Evolutionary conservation across 257 asterid species (phyloP).

Genomic region (Forsythia viridissima): DNA sequence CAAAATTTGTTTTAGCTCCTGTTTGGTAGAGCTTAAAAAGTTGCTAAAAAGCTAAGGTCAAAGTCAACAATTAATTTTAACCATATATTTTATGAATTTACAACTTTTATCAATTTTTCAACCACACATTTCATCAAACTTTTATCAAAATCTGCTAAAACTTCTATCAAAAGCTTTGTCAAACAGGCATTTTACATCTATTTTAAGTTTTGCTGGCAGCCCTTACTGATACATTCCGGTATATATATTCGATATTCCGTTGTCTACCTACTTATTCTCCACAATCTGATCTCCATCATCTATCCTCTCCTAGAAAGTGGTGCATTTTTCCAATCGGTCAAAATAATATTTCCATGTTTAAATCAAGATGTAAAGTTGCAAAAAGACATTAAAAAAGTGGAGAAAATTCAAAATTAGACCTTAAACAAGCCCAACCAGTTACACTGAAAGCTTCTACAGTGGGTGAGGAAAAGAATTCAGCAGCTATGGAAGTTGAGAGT

Average conservation of each 20-base stretch:
- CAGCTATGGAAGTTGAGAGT: background rate
- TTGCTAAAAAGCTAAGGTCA: no score
- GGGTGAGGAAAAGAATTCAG: background rate
- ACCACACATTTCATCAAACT: no score
- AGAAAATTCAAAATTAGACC: background rate
- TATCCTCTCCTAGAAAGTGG: background rate
- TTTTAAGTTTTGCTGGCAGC: background rate
- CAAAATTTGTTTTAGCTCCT: background rate
- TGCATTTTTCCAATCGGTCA: background rate
- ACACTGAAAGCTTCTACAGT: background rate
- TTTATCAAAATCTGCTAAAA: no score
- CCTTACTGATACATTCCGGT: background rate
- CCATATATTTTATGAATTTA: no score
- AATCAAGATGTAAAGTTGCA: background rate
- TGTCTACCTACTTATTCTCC: background rate
- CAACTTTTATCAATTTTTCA: no score
- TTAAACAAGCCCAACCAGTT: background rate
- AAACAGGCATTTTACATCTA: background rate
- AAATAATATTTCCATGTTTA: background rate
- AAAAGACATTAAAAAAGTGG: background rate
- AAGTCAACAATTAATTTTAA: no score
- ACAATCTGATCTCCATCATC: background rate
- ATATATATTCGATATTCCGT: background rate
- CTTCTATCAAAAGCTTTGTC: no score
- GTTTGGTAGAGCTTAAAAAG: no score